These are phyloP conservation scores for Aspergillus novofumigatus DNA, from an alignment of 2,329 filamentous ascomycete species.

Conservation along the genomic window DNA sequence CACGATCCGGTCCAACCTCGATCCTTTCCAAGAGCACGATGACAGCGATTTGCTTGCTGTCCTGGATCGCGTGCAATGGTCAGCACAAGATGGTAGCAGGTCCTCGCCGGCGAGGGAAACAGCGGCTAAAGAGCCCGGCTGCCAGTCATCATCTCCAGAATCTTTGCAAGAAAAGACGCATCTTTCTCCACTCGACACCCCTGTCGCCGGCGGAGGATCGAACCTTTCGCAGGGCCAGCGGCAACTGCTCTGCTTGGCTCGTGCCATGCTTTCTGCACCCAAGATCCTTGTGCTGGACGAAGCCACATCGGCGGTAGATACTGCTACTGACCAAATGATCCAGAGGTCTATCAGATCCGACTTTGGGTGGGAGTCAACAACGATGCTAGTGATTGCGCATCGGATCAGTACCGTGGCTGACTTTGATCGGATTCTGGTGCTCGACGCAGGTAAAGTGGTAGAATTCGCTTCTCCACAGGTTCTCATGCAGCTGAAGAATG, in stretches of 20 bases:
- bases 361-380: background rate
- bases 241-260: background rate
- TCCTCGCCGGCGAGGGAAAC: background rate
- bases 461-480: background rate
- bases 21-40: slow-evolving; percentile 66
- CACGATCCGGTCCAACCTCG: slow-evolving; percentile 69
- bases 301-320: background rate
- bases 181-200: background rate
- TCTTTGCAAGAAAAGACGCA: background rate
- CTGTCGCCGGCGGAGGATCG: background rate
- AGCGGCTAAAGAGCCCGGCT: background rate
- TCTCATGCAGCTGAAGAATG: background rate
- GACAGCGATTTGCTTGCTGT: slow-evolving; percentile 67
- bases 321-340: background rate
- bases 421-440: background rate
- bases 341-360: background rate
- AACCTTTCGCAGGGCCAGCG: background rate
- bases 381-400: background rate
- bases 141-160: background rate
- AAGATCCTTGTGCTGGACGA: background rate
- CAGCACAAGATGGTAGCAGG: background rate
- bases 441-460: background rate
- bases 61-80: slow-evolving; percentile 63
- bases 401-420: background rate
- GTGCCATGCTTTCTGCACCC: background rate